Base-by-base conservation (phyloP, 352 stramenopile genomes). In the Pythium phragmiticola region DNA sequence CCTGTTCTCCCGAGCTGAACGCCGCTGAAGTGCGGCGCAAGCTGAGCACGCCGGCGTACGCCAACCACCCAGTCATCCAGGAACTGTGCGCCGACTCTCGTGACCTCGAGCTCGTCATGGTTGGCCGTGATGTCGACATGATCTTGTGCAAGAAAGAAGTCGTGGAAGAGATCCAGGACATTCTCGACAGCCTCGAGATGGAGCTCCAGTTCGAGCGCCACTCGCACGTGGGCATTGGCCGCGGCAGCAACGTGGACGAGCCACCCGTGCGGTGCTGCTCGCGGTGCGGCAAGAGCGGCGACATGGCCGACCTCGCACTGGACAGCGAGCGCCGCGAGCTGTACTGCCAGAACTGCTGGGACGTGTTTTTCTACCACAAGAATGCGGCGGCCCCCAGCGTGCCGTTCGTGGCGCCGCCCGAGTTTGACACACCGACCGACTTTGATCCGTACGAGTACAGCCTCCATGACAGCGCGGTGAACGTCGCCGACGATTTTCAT, bases 151-250 rank as follows among this genome's bases (percentile, higher is more conserved):
- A 92, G 68, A 90, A 88, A 63, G 73, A 64, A 17, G 84, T 90
- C 69, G 75, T 92, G 34, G 83, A 89, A 47, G 83, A 92, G 65
- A 90, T 92, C 63, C 79, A 92, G 53, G 79, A 92, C 45, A 92
- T 90, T 47, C 76, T 90, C 14, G 68, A 84, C 54, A 87, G 74
- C 56, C 73, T 92, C 30, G 80, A 92, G 68, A 92, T 92, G 81
- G 83, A 89, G 60, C 57, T 81, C 42, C 83, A 90, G 48, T 89
- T 92, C 57, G 83, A 92, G 62, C 80, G 83, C 19, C 83, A 90
- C 70, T 92, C 83, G 26, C 74, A 76, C 28, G 67, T 87, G 42
- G 81, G 77, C 39, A 33, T 87, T 59, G 83, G 83, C 56, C 54
- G 36, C 9, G 51, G 47, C 45, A 57, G 52, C 52, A 30, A 60